A percentile compares a stretch with the other conserved stretches of the same genome.
phyloP scores from a whole-genome alignment of 176 grass and related monocot species.

The Hordeum vulgare region MorexV3_pseudomolecules_assembly NC_058519.1:32943813-32944312 shows the following conservation, averaged over 20 bases:
- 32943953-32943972: conserved; percentile 13
- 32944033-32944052: conserved; percentile 10
- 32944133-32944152: conserved; percentile 19
- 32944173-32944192: background rate
- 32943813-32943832: conserved; percentile 6
- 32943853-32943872: background rate
- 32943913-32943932: background rate
- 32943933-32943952: background rate
- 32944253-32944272: background rate
- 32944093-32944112: background rate
- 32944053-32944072: background rate
- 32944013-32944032: conserved; percentile 19
- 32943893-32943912: conserved; percentile 18
- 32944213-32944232: background rate
- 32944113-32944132: conserved; percentile 11
- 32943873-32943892: conserved; percentile 21
- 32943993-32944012: background rate
- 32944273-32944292: background rate
- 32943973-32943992: conserved; percentile 23
- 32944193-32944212: background rate
- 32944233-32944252: background rate
- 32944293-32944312: background rate
- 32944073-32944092: conserved; percentile 8
- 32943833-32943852: conserved; percentile 23
- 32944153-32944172: conserved; percentile 18